Conservation (phyloP, 2,329 filamentous ascomycete genomes). For the Blastomyces parvus region DNA sequence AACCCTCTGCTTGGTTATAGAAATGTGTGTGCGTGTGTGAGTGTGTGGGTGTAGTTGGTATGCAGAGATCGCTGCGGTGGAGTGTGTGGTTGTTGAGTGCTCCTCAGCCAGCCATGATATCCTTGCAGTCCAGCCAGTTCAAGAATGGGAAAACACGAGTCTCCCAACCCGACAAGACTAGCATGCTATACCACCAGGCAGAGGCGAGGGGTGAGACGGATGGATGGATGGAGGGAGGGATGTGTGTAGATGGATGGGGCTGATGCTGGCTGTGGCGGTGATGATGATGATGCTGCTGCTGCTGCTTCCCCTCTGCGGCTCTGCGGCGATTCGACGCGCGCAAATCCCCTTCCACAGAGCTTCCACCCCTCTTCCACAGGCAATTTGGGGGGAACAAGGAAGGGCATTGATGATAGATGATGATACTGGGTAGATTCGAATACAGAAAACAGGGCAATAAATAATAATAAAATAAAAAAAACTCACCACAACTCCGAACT, state of each 20-base stretch:
- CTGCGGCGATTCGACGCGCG: background rate
- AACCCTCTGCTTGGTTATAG: background rate
- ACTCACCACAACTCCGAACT: conserved; percentile 2
- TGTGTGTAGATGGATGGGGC: background rate
- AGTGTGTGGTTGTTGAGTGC: background rate
- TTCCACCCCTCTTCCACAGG: background rate
- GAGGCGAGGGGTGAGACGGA: background rate
- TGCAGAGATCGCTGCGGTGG: no score
- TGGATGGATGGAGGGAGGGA: no score
- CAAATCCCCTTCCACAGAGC: background rate
- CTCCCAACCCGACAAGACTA: background rate
- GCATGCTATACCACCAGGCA: background rate
- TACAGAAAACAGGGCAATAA: background rate
- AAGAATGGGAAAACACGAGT: background rate
- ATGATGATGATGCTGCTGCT: background rate
- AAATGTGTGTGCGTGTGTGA: background rate
- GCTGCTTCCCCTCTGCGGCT: background rate
- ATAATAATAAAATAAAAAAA: background rate
- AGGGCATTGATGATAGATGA: background rate
- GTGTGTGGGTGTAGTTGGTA: background rate
- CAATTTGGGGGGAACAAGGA: background rate
- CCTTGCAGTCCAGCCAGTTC: background rate
- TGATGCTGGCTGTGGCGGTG: background rate
- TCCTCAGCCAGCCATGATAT: background rate
- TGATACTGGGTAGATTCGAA: background rate